Base-by-base conservation (phyloP, 352 stramenopile genomes). In the Phytophthora rubi region DNA sequence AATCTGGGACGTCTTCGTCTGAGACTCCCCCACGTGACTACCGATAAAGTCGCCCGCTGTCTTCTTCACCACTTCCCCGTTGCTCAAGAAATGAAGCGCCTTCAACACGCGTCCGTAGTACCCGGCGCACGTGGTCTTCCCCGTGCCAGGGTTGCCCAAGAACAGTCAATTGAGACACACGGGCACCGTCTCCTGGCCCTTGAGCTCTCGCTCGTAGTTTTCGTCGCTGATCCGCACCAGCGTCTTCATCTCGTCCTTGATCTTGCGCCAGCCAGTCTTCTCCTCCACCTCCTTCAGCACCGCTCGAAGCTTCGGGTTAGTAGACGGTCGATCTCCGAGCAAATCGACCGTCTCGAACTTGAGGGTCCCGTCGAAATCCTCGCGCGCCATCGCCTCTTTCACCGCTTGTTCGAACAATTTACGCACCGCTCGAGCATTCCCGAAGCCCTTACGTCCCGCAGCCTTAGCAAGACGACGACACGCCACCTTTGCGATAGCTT, bases 121-220 rank as follows among this genome's bases (percentile, higher is more conserved):
- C 28, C 70, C 72, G 5, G 93, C 95, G 51, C 88, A 97, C 4
- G 95, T 98, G 5, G 95, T 98, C 73, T 98, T 98, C 10, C 92
- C 93, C 4, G 90, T 98, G 6, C 93, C 94, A 28, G 94, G 93
- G 57, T 97, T 98, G 12, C 93, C 93, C 18, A 98, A 75, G 63
- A 98, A 98, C 12, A 97, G 62, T 0, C 88, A 85, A 72, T 98
- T 98, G 59, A 97, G 71, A 21, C 72, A 83, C 5, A 97, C 35
- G 5, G 79, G 79, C 16, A 96, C 68, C 2, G 81, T 83, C 28
- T 87, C 79, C 12, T 79, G 58, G 2, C 86, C 86, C 49, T 91
- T 82, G 4, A 97, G 63, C 66, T 97, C 87, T 3, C 85, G 85
- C 39, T 93, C 80, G 59, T 97, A 97, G 68, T 97, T 97, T 51